Evolutionary conservation across 1,284 basidiomycete genomes (phyloP), one percentile per base, ranked within the genome.

Genomic region (Cryptococcus hybrid): DNA sequence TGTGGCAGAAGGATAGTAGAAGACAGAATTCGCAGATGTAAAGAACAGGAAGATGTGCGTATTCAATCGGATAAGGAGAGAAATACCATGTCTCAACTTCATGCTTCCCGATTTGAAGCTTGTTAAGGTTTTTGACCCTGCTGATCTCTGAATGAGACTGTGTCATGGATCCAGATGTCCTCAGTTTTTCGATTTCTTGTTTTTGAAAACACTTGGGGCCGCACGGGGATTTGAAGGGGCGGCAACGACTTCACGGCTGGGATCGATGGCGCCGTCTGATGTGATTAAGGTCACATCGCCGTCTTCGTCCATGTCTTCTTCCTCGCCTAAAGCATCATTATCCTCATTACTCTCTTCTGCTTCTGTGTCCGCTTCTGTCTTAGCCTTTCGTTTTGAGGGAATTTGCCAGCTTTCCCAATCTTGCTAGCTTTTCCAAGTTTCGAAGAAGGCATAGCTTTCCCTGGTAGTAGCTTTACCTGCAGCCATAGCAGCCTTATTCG

Each of bases 41-140:
- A 49, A 99, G 84, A 61, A 94, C 83, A 34, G 94, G 92, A 37
- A 96, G 86, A 78, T 99, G 89, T 43, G 95, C 92, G 80, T 90
- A 99, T 80, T 99, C 96, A 79, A 92, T 87, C 5, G 96, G 96
- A 80, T 99, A 99, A 5, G 96, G 95, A 69, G 90, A 93, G 82
- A 99, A 99, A 80, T 99, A 99, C 96, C 96, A 99, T 7, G 94
- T 88, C 70, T 99, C 94, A 67, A 99, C 89, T 79, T 97, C 92
- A 80, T 95, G 88, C 76, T 86, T 88, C 61, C 96, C 96, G 68
- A 99, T 99, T 76, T 95, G 92, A 48, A 99, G 84, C 63, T 90
- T 87, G 79, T 99, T 96, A 65, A 99, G 82, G 76, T 99, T 99
- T 83, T 99, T 99, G 69, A 99, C 96, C 44, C 96, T 86, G 12